Base-by-base conservation (phyloP, 2,329 filamentous ascomycete species). In the Diplodia sapinea region DNA sequence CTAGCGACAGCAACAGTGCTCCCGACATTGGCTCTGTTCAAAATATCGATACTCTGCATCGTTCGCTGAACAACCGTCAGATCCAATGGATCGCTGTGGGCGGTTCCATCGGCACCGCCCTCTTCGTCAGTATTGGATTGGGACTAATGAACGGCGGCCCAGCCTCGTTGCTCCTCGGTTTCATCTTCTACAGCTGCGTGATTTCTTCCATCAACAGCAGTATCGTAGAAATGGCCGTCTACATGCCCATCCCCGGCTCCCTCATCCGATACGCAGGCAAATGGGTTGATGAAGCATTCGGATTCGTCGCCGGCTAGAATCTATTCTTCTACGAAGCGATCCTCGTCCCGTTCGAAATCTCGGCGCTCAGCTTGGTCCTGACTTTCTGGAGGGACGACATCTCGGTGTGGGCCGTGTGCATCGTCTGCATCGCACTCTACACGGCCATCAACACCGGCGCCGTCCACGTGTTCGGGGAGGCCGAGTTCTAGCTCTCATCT, bases 291-390 rank as follows among this genome's bases (percentile, higher is more conserved):
- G 88, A 87, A 12, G 88, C 88, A 65, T 82, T 92, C 61, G 90
- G 90, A 6, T 69, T 93, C 73, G 85, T 90, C 23, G 90, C 93
- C 84, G 91, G 91, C n/a, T 94, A 91, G 91, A 88, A 92, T 69
- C 94, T 94, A 79, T 94, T 89, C 88, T 93, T 93, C 74, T 55
- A 47, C 38, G 36, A 57, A 29, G 52, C 88, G 85, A 43, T 94
- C 88, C 89, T 84, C 87, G 87, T 90, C 68, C 92, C 90, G 0
- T 91, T 87, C 9, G 90, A 94, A 74, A 82, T 93, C 40, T 90
- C 88, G 0, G 89, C 89, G 0, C 88, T 89, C 1, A 90, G 89
- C 6, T 80, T 92, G 55, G 90, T 93, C 68, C 90, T 93, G 70
- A 88, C 92, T 75, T 93, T 89, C 77, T 93, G 91, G 56, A 11